phyloP scores from a whole-genome alignment of 2,329 filamentous ascomycete genomes.

The Didymella keratinophila region DNA sequence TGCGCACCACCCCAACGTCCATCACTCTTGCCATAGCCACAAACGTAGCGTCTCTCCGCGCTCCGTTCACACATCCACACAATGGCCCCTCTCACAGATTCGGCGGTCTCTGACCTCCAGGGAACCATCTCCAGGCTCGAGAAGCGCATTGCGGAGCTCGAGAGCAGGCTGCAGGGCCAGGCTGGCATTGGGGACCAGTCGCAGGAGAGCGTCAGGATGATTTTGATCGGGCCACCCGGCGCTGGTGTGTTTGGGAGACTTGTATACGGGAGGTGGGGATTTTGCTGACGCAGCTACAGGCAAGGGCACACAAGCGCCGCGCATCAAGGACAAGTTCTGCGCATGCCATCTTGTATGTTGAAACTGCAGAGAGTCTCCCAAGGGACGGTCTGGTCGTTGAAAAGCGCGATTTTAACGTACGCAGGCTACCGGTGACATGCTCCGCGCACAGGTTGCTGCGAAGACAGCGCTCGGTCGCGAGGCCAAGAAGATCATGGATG shows the following conservation, averaged over 20 bases:
- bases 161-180: constrained; percentile 68
- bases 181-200: constrained; percentile 45
- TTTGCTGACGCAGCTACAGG: constrained; percentile 63
- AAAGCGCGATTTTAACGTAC: constrained; percentile 30
- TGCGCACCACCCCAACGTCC: constrained; percentile 28
- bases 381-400: background rate
- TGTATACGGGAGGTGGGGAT: constrained; percentile 4
- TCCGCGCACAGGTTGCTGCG: constrained; percentile 96
- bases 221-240: constrained; percentile 95
- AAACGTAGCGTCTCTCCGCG: constrained; percentile 20
- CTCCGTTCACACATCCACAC: constrained; percentile 34
- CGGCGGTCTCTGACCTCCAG: constrained; percentile 81
- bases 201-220: constrained; percentile 83
- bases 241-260: constrained; percentile 72
- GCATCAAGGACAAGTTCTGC: constrained; percentile 97
- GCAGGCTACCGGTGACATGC: constrained; percentile 98
- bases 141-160: constrained; percentile 83
- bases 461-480: constrained; percentile 94
- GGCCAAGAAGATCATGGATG: constrained; percentile 99
- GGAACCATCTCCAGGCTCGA: constrained; percentile 85
- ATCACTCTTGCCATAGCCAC: constrained; percentile 24
- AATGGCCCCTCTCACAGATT: constrained; percentile 90
- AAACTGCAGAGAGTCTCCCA: no score
- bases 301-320: constrained; percentile 98
- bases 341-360: constrained; percentile 90